phyloP scores from a whole-genome alignment of 1,284 basidiomycete genomes.

The Puccinia coronata region DNA sequence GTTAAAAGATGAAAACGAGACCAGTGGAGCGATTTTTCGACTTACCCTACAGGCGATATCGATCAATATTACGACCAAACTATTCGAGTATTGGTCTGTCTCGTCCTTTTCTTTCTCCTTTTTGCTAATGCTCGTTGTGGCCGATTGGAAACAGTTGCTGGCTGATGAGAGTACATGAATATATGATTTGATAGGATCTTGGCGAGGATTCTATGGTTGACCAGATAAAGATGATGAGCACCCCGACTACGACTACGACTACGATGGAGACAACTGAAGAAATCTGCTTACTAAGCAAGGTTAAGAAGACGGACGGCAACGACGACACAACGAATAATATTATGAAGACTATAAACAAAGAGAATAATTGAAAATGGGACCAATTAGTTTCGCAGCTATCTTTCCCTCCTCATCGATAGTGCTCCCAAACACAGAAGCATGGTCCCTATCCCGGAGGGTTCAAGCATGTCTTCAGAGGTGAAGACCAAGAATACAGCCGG shows the following conservation, averaged over 20 bases:
- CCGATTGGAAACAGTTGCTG: conserved; percentile 3
- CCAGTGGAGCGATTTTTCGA: conserved; percentile 11
- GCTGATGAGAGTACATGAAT: background rate
- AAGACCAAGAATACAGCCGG: conserved; percentile 81
- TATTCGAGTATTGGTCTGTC: conserved; percentile 62
- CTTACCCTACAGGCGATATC: conserved; percentile 50
- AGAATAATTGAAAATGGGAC: no score
- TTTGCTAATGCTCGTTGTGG: background rate
- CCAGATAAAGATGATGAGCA: background rate
- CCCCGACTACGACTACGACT: no score
- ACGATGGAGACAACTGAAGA: no score
- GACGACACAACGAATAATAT: no score
- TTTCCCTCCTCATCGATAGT: conserved; percentile 83
- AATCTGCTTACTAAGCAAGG: no score
- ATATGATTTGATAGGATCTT: conserved; percentile 25
- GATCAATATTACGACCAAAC: conserved; percentile 67
- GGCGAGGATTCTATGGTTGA: conserved; percentile 20
- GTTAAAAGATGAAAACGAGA: background rate
- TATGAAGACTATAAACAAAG: no score
- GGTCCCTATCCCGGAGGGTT: conserved; percentile 88
- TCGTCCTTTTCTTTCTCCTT: conserved; percentile 46
- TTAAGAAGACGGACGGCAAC: no score
- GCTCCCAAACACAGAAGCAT: conserved; percentile 81
- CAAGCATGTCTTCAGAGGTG: conserved; percentile 81
- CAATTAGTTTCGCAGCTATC: conserved; percentile 72